These are phyloP conservation scores for Fusarium sp. DNA, from an alignment of 2,329 filamentous ascomycete genomes.

Conservation along the genomic window DNA sequence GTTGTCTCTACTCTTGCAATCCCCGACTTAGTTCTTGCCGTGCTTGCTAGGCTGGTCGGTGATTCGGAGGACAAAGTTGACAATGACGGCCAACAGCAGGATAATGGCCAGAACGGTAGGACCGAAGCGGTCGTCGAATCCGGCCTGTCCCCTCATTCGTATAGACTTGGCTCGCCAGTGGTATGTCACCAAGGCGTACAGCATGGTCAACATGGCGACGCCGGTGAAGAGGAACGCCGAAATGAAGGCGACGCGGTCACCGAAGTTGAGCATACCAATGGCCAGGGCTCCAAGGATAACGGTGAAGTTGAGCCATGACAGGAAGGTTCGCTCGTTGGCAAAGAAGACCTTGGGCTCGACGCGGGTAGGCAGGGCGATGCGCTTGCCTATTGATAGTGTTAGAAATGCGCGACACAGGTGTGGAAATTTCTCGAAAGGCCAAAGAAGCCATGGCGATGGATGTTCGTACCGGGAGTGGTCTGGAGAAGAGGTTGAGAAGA, in stretches of 20 bases:
- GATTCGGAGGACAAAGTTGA: slow-evolving; percentile 92
- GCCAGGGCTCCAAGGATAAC: slow-evolving; percentile 97
- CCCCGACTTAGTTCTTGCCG: slow-evolving; percentile 15
- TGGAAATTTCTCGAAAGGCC: neutral
- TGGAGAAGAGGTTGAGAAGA: slow-evolving; percentile 97
- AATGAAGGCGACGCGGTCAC: slow-evolving; percentile 93
- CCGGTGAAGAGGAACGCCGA: slow-evolving; percentile 93
- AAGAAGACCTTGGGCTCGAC: slow-evolving; percentile 99
- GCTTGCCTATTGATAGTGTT: slow-evolving; percentile 78
- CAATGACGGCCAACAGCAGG: slow-evolving; percentile 87
- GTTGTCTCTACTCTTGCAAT: neutral
- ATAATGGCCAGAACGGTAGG: slow-evolving; percentile 91
- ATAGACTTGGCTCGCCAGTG: slow-evolving; percentile 98
- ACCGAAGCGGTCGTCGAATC: slow-evolving; percentile 96
- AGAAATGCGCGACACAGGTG: slow-evolving; percentile 11
- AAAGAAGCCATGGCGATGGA: slow-evolving; percentile 45
- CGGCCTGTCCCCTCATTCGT: slow-evolving; percentile 88
- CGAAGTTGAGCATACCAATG: slow-evolving; percentile 97
- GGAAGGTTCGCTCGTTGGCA: slow-evolving; percentile 98
- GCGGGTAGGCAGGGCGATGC: slow-evolving; percentile 95
- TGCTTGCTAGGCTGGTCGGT: slow-evolving; percentile 56
- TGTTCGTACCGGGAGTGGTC: slow-evolving; percentile 81
- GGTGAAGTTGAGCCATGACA: slow-evolving; percentile 99
- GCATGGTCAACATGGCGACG: slow-evolving; percentile 94
- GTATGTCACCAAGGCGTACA: slow-evolving; percentile 94